phyloP scores from a whole-genome alignment of 1,139 yeast species.

The Geotrichum candidum region DNA sequence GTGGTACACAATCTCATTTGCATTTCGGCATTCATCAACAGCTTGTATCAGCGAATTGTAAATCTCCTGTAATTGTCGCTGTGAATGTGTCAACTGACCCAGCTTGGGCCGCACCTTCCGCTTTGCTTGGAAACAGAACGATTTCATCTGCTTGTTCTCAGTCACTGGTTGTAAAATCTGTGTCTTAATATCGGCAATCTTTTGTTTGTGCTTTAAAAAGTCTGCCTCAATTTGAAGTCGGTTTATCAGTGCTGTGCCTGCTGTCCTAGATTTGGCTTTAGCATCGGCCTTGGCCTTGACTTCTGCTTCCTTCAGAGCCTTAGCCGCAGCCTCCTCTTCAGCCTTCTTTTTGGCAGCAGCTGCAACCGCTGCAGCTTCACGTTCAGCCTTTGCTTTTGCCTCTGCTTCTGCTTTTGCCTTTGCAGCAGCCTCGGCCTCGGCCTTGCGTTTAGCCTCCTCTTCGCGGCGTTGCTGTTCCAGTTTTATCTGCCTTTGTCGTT shows the following conservation, averaged over 20 bases:
- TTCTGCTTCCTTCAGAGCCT: constrained; percentile 19
- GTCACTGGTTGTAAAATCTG: constrained; percentile 38
- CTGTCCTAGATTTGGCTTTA: neutral
- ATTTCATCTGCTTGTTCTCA: constrained; percentile 37
- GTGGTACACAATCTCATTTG: constrained; percentile 47
- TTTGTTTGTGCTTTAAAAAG: constrained; percentile 48
- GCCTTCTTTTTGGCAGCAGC: constrained; percentile 13
- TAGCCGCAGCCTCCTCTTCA: constrained; percentile 7
- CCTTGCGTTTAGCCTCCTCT: constrained; percentile 19
- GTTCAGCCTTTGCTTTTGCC: constrained; percentile 17
- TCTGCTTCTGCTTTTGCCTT: constrained; percentile 9
- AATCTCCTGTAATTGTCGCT: constrained; percentile 50
- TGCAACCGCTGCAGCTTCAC: constrained; percentile 17
- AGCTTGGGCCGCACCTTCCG: constrained; percentile 80
- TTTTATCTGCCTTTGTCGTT: constrained; percentile 18
- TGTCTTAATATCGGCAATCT: constrained; percentile 54
- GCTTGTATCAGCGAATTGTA: constrained; percentile 44
- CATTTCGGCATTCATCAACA: constrained; percentile 42
- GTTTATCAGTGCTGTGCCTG: neutral
- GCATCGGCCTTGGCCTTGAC: constrained; percentile 19
- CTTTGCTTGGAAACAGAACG: constrained; percentile 41
- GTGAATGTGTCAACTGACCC: constrained; percentile 81
- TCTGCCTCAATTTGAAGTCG: constrained; percentile 39
- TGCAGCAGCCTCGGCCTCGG: constrained; percentile 11
- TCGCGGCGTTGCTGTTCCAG: constrained; percentile 21